Evolutionary conservation across 257 asterid genomes (phyloP), one percentile per base, ranked within the genome.

Genomic region (Cordia subcordata): DNA sequence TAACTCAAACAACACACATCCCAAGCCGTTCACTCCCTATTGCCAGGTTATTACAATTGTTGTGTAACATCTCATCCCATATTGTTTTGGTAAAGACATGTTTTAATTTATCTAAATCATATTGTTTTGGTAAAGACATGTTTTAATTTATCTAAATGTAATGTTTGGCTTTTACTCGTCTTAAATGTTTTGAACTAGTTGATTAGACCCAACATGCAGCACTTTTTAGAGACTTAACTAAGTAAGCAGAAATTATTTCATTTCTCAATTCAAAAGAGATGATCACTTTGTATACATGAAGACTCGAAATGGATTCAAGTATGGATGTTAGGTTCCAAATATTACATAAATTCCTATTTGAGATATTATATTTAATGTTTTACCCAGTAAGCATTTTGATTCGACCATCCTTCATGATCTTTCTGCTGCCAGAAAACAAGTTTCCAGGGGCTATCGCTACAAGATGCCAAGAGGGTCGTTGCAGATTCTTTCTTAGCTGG

Each of bases 391-490:
- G 32, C 47, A 32, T 40, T 5, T 16, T 60, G 8, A 19, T 42
- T 27, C 64, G 11, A 3, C 6, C 35, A 27, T 27, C 3, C 6
- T 27, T 27, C 35, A 27, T 27, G 35, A 19, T 33, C 13, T 21
- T 19, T 53, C 5, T 40, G 16, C 15, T 66, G 45, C 32, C 80
- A 90, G 94, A 90, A 72, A 82, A 80, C 81, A 61, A 85, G 85
- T 52, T 83, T 88, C 39, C 89, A 80, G 62, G 95, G 98, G 51
- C 52, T 76, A 13, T 75, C 95, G 20, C 42, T 88, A 39, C 75
- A 73, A 73, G 94, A 83, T 38, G 87, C 87, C 23, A 86, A 86
- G 70, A 76, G 78, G 81, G 77, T 64, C 13, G 74, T 68, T 21
- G 79, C 77, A 19, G 81, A 50, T 69, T 60, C 77, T 14, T 72